Base-by-base conservation (phyloP, 441 rosid species). In the Gossypium laxum region DNA sequence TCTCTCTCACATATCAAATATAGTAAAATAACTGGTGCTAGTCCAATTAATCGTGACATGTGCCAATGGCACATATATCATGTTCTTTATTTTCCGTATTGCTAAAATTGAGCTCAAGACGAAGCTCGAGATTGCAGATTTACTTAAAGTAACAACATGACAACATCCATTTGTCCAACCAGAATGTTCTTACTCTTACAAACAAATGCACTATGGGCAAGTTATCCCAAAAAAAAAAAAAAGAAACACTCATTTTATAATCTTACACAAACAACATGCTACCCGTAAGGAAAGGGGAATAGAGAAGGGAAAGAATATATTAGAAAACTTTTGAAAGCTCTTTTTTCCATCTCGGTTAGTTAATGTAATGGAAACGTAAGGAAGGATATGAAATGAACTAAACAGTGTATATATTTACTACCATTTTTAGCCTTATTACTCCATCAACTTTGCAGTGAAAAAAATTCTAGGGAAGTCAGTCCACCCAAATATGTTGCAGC, bases 1-100 rank as follows among this genome's bases (percentile, higher is more conserved):
- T 18, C 12, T 18, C 55, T 50, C 21, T 15, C 2, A 2, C 0
- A 1, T 10, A 14, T 14, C 65, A 60, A 30, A 57, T 24, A 26
- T 4, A n/a, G 18, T n/a, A 5, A 58, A 58, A 26, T 28, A 58
- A 63, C 15, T 8, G 5, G 28, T n/a, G 43, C 12, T 54, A 15
- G 8, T 34, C 34, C 32, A 63, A 72, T 28, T 55, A 28, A 55
- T 34, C 17, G 1, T 14, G 69, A 55, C n/a, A n/a, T 17, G 24
- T 48, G 52, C 32, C 45, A 56, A 17, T 19, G 24, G 58, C 60
- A 50, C 34, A 69, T 64, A 38, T 38, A 70, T 77, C 72, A 18
- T 14, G 67, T 45, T 47, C 45, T 45, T 58, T 45, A 8, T 6
- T 55, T 24, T 71, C 15, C 66, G 17, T 15, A 54, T 24, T 14